Base-by-base conservation (phyloP, 495 filamentous ascomycete genomes). In the Xylaria nigripes region DNA sequence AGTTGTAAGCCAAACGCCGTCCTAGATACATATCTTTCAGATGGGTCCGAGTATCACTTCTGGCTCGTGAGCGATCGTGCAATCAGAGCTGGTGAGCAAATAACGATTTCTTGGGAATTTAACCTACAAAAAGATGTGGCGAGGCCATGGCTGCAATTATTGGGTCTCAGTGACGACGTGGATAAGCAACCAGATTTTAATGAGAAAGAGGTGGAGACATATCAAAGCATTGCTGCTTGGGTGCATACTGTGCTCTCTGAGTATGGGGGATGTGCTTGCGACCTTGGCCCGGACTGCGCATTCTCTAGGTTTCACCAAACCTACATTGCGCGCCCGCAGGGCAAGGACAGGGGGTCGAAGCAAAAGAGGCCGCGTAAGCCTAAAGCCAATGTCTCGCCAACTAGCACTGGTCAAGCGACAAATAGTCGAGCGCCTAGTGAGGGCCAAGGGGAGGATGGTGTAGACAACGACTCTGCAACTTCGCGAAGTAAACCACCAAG, bases 211-310 rank as follows among this genome's bases (percentile, higher is more conserved):
- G 55, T 15, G 6, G 64, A 67, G 1, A 64, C 61, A 1, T 79
- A 81, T 44, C 68, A 71, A 29, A 68, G 63, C n/a, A 68, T 78
- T 15, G 68, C 70, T 15, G 53, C 56, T 32, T 82, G 66, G 75
- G 79, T 91, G n/a, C 80, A 83, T 54, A 80, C 78, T 43, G 81
- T 93, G 7, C 81, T 95, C 1, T 83, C 87, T 5, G 86, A 93
- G 62, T 87, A 90, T 65, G 91, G 91, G 24, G 89, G 87, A 8
- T 96, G 91, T 70, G 90, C 90, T 4, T 96, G 91, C 67, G 76
- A 83, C 49, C 68, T 79, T 3, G 74, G 79, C 0, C 61, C 72
- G 10, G 76, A 82, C 24, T 95, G 90, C 61, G 74, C 82, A 6
- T 80, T 95, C 62, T 78, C 80, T 23, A 82, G 79, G n/a, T 84